These are phyloP conservation scores for Boletus vermiculosoides DNA, from an alignment of 768 basidiomycete genomes.

Conservation along the genomic window DNA sequence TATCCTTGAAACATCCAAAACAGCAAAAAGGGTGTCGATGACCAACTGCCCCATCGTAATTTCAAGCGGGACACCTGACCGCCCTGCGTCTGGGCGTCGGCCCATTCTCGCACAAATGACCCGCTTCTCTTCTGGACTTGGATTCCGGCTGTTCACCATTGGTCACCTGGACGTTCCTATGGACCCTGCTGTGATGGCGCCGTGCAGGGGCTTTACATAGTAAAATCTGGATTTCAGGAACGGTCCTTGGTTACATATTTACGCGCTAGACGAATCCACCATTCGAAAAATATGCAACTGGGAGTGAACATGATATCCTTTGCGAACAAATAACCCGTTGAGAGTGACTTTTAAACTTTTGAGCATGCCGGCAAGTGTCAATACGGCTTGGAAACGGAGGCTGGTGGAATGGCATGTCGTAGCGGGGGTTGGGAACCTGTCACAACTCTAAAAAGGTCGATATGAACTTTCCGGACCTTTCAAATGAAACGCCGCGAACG, in stretches of 20 bases:
- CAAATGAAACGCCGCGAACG: slow-evolving; percentile 19
- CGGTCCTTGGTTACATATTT: not conserved
- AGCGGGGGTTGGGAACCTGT: not conserved
- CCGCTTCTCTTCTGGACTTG: not conserved
- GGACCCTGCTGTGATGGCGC: not conserved
- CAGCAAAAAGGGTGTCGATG: not conserved
- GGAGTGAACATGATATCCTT: not conserved
- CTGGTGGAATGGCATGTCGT: not conserved
- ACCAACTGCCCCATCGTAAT: not conserved
- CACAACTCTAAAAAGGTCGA: not conserved
- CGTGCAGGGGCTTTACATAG: not conserved
- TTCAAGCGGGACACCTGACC: not conserved
- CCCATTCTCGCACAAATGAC: not conserved
- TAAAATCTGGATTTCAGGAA: not conserved
- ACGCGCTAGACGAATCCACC: not conserved
- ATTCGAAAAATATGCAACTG: not conserved
- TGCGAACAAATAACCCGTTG: not conserved
- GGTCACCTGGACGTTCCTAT: not conserved
- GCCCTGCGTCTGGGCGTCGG: not conserved
- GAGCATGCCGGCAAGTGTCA: not conserved
- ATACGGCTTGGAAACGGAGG: not conserved
- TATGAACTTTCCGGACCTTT: not conserved
- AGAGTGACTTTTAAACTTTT: not conserved
- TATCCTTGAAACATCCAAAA: not conserved
- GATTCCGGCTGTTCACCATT: not conserved